A percentile compares a stretch with the other conserved stretches of the same genome.
Conservation (phyloP, 1,284 basidiomycete genomes). For the Leucoagaricus sp. region DNA sequence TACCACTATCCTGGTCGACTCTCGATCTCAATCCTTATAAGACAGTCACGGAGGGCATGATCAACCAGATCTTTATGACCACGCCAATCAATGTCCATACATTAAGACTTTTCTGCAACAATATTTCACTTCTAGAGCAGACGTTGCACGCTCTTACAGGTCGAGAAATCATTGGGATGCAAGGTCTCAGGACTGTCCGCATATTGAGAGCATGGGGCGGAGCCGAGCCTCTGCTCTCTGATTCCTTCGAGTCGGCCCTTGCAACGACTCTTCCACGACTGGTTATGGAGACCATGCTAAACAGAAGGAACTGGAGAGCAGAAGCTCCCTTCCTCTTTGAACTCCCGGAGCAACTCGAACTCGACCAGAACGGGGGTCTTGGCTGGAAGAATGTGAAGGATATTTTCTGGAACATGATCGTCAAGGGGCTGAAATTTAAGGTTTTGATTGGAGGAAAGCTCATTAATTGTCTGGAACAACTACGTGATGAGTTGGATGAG, state of each 20-base stretch:
- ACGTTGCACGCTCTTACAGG: no score
- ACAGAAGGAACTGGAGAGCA: no score
- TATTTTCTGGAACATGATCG: neutral
- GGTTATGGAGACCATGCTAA: no score
- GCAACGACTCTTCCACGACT: no score
- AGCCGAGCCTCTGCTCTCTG: no score
- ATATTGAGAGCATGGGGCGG: no score
- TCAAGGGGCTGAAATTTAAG: neutral
- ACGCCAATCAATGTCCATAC: neutral
- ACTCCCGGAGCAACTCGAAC: neutral
- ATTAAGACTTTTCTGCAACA: no score
- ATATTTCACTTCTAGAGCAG: no score
- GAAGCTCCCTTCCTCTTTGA: no score
- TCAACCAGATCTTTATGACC: neutral
- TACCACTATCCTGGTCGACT: neutral
- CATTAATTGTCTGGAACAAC: neutral
- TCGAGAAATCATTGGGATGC: no score
- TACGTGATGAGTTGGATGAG: neutral
- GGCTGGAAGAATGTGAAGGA: neutral
- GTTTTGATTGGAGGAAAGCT: neutral
- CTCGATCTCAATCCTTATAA: neutral
- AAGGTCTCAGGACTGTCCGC: no score
- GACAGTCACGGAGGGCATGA: neutral
- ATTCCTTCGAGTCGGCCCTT: no score
- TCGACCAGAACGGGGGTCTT: neutral